Base-by-base conservation (phyloP, 2,329 filamentous ascomycete genomes). In the Colletotrichum trifolii region DNA sequence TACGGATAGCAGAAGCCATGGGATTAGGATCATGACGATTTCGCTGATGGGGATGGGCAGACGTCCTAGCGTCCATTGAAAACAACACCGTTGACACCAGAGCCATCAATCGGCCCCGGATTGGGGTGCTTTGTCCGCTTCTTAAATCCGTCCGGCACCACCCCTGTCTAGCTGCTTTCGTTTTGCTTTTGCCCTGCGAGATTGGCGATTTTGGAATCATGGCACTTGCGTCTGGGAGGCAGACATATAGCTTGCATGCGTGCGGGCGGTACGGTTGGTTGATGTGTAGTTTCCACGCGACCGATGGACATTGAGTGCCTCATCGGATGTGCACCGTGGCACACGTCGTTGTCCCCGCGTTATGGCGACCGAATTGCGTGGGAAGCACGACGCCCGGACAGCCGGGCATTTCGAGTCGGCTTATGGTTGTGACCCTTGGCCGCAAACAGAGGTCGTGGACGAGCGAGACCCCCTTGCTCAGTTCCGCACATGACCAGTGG, bases 121-220 rank as follows among this genome's bases (percentile, higher is more conserved):
- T 62, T 53, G 46, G 58, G 63, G 47, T 53, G 47, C 63, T 48
- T 63, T 56, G 52, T 38, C 62, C 52, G 57, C 52, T 56, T 52
- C 42, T 56, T 55, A 53, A 56, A 62, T 48, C 52, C 58, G 46
- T 48, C 36, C 35, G 25, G 34, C 7, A 39, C 33, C 40, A 65
- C 33, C 52, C 58, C 58, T 66, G 58, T 58, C 52, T 50, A 40
- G 58, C 33, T 33, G 47, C 34, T 56, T 25, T 38, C 11, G 49
- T 50, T 54, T 36, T 42, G 50, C 58, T 35, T 54, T 4, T 53
- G 52, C 58, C 52, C 47, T 56, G 52, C 42, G 34, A 63, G 47
- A 57, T 57, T 66, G 58, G 63, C 59, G 58, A 55, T 53, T 34
- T 48, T 52, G 39, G 15, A 17, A 17, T 39, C 50, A 50, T 49